A percentile compares a stretch with the other conserved stretches of the same genome.
These are phyloP conservation scores for Parachlorella kessleri DNA, from an alignment of 139 green algal species.

Conservation along the genomic window DNA sequence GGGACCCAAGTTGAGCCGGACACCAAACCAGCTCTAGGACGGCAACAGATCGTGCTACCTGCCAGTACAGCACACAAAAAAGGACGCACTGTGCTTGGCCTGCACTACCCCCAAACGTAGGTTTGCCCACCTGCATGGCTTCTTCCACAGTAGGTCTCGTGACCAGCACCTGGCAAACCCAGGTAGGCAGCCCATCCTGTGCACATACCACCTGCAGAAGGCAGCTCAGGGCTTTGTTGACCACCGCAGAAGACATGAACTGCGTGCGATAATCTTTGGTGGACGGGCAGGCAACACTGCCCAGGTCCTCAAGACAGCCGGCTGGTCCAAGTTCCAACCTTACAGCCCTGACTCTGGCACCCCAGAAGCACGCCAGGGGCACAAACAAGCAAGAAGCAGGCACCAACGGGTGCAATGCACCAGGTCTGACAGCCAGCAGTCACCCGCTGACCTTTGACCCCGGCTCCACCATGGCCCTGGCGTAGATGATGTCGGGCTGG, in stretches of 20 bases:
- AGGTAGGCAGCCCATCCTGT: conserved; percentile 87
- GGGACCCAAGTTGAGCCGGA: not conserved
- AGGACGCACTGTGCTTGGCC: not conserved
- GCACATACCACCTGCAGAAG: conserved; percentile 59
- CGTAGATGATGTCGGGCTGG: conserved; percentile 77
- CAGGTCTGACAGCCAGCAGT: too few relatives aligned
- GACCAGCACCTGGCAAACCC: conserved; percentile 78
- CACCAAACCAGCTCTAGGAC: not conserved
- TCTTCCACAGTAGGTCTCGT: conserved; percentile 60
- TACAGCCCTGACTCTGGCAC: too few relatives aligned
- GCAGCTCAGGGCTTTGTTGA: too few relatives aligned
- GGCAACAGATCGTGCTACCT: too few relatives aligned
- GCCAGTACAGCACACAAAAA: not conserved
- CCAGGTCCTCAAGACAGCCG: too few relatives aligned
- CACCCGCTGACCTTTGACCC: conserved; percentile 40
- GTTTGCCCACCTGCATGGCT: conserved; percentile 60
- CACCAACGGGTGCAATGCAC: too few relatives aligned
- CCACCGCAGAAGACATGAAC: too few relatives aligned
- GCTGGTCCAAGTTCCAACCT: too few relatives aligned
- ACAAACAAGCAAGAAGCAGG: too few relatives aligned
- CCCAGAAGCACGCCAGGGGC: too few relatives aligned
- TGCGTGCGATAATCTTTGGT: too few relatives aligned
- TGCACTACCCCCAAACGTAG: conserved; percentile 24
- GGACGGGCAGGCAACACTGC: too few relatives aligned
- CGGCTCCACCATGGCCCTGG: conserved; percentile 63